phyloP scores from a whole-genome alignment of 169 alveolate genomes.

The Plasmodium vivax region DNA sequence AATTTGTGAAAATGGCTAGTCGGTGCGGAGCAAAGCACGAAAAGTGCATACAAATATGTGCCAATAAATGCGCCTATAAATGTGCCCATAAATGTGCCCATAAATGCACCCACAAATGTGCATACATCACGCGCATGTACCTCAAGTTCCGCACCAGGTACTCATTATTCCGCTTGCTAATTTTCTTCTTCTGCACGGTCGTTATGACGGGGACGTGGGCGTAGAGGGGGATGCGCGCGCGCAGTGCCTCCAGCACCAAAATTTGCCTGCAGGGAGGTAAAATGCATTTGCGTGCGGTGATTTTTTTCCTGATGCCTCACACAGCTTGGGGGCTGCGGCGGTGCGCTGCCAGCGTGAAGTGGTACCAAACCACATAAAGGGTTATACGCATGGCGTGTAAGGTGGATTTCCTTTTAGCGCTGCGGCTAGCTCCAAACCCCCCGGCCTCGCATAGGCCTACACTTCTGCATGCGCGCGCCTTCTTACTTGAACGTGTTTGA shows the following conservation, averaged over 20 bases:
- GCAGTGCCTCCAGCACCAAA: conserved; percentile 71
- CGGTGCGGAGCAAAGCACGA: not conserved
- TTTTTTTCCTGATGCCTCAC: not conserved
- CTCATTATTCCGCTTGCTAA: conserved; percentile 77
- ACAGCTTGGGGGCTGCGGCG: not conserved
- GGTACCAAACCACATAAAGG: not conserved
- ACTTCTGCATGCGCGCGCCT: not conserved
- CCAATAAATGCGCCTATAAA: not conserved
- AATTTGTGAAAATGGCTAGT: not conserved
- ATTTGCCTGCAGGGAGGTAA: conserved; percentile 46
- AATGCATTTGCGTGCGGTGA: not conserved
- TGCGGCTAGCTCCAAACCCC: not conserved
- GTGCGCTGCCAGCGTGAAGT: not conserved
- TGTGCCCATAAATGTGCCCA: not conserved
- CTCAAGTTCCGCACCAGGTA: conserved; percentile 48
- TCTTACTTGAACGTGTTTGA: conserved; percentile 81
- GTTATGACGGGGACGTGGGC: conserved; percentile 76
- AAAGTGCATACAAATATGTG: not conserved
- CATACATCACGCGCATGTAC: not conserved
- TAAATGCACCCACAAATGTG: not conserved
- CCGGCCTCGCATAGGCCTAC: not conserved
- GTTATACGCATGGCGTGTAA: not conserved
- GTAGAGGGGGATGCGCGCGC: conserved; percentile 70
- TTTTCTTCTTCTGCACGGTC: conserved; percentile 63
- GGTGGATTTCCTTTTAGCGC: not conserved